Conservation (phyloP, 139 green algal genomes). For the Chlamydomonas incerta region DNA sequence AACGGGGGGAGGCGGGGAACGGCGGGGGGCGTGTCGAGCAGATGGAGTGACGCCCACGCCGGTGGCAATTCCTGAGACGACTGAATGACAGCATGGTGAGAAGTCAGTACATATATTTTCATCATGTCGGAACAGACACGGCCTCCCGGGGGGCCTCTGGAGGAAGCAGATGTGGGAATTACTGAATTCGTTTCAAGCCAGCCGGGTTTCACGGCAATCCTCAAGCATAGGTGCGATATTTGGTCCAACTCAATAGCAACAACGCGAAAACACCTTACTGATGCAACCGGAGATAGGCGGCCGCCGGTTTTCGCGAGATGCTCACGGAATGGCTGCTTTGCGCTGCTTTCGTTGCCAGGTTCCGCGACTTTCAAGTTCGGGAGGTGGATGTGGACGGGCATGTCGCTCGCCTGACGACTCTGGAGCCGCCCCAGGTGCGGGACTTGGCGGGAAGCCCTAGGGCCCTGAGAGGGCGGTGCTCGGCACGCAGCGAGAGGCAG, state of each 20-base stretch:
- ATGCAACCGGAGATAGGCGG: too few relatives aligned
- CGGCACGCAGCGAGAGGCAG: too few relatives aligned
- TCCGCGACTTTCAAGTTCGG: constrained; percentile 88
- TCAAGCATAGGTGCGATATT: constrained; percentile 74
- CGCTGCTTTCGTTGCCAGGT: constrained; percentile 58
- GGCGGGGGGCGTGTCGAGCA: too few relatives aligned
- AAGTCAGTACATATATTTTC: too few relatives aligned
- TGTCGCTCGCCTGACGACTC: constrained; percentile 66
- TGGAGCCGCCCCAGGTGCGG: constrained; percentile 17
- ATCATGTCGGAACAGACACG: not conserved
- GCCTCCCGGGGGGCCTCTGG: not conserved
- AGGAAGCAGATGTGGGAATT: constrained; percentile 23
- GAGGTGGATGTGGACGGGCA: constrained; percentile 74
- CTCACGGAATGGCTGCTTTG: not conserved
- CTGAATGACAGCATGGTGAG: too few relatives aligned
- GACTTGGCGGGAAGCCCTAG: not conserved
- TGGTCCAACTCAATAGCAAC: not conserved
- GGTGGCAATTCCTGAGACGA: too few relatives aligned
- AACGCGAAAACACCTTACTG: too few relatives aligned
- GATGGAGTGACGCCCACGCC: too few relatives aligned
- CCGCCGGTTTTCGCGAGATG: not conserved
- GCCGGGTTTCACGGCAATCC: constrained; percentile 75
- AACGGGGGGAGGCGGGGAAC: too few relatives aligned
- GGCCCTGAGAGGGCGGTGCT: too few relatives aligned
- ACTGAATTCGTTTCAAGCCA: constrained; percentile 7